A percentile compares a stretch with the other conserved stretches of the same genome.
Evolutionary conservation across 352 stramenopile genomes (phyloP).

Genomic region (Pythium chondricola): DNA sequence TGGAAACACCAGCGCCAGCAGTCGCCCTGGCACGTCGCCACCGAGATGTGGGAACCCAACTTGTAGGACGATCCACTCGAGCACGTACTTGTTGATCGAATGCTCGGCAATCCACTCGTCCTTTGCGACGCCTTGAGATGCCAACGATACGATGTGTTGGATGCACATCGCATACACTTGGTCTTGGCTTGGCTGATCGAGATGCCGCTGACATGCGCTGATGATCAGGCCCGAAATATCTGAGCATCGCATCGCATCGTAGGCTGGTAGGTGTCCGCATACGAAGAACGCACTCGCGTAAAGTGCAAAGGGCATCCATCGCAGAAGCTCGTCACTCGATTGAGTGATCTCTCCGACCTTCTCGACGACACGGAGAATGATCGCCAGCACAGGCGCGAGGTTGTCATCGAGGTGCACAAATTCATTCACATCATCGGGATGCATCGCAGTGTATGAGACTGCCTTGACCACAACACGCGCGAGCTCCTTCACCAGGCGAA

Average conservation of each 20-base stretch:
- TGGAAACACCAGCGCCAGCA: slow-evolving; percentile 73
- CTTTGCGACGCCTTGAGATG: slow-evolving; percentile 49
- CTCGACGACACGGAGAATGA: slow-evolving; percentile 7
- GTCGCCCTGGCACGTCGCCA: slow-evolving; percentile 60
- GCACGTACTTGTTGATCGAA: slow-evolving; percentile 46
- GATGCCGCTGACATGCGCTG: slow-evolving; percentile 10
- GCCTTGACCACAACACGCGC: slow-evolving; percentile 11
- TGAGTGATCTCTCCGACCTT: background rate
- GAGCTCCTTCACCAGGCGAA: slow-evolving; percentile 19
- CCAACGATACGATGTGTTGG: slow-evolving; percentile 21
- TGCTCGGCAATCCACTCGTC: slow-evolving; percentile 49
- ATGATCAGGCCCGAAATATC: slow-evolving; percentile 1
- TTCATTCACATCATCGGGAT: slow-evolving; percentile 8
- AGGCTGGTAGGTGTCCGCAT: slow-evolving; percentile 17
- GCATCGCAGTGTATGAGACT: background rate
- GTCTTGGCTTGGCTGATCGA: background rate
- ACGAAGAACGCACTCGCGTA: slow-evolving; percentile 13
- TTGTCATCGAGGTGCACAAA: slow-evolving; percentile 24
- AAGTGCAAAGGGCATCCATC: slow-evolving; percentile 21
- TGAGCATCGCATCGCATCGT: slow-evolving; percentile 17
- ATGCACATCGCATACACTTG: slow-evolving; percentile 1
- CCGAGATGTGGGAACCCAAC: slow-evolving; percentile 54
- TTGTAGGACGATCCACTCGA: slow-evolving; percentile 48
- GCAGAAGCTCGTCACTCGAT: slow-evolving; percentile 4
- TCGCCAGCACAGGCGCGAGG: slow-evolving; percentile 15